phyloP scores from a whole-genome alignment of 768 basidiomycete species.

The Pulveroboletus sp. region DNA sequence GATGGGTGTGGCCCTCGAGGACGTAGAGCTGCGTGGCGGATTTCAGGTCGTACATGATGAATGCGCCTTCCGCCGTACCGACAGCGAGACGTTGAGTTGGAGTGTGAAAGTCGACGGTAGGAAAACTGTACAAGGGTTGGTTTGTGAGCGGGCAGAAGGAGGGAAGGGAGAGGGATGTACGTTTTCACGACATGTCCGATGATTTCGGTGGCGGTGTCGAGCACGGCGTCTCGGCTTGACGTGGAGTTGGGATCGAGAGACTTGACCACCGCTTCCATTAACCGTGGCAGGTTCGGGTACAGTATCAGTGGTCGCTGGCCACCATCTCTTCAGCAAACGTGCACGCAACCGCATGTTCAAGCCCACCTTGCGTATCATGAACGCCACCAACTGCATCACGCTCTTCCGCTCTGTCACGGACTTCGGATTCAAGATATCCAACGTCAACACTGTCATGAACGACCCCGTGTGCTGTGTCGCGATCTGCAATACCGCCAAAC shows the following conservation, averaged over 20 bases:
- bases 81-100: slow-evolving; percentile 84
- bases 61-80: slow-evolving; percentile 90
- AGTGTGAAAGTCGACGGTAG: slow-evolving; percentile 91
- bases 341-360: no score
- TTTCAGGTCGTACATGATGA: slow-evolving; percentile 95
- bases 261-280: slow-evolving; percentile 95
- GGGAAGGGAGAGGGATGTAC: slow-evolving; percentile 38
- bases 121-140: slow-evolving; percentile 52
- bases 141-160: neutral
- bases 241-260: slow-evolving; percentile 90
- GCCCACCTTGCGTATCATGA: slow-evolving; percentile 82
- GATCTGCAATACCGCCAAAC: slow-evolving; percentile 79
- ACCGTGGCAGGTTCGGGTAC: slow-evolving; percentile 73
- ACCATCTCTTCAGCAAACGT: neutral
- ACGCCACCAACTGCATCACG: slow-evolving; percentile 90
- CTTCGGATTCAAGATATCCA: slow-evolving; percentile 81
- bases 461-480: slow-evolving; percentile 78
- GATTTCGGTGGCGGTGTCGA: slow-evolving; percentile 91
- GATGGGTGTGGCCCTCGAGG: slow-evolving; percentile 83
- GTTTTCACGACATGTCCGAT: slow-evolving; percentile 91
- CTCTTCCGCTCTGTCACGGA: slow-evolving; percentile 76
- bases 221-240: slow-evolving; percentile 71
- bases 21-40: slow-evolving; percentile 93
- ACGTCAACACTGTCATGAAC: slow-evolving; percentile 89
- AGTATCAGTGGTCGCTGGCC: slow-evolving; percentile 76